Evolutionary conservation across 2,329 filamentous ascomycete genomes (phyloP), one percentile per base, ranked within the genome.

Genomic region (Aspergillus sp.): DNA sequence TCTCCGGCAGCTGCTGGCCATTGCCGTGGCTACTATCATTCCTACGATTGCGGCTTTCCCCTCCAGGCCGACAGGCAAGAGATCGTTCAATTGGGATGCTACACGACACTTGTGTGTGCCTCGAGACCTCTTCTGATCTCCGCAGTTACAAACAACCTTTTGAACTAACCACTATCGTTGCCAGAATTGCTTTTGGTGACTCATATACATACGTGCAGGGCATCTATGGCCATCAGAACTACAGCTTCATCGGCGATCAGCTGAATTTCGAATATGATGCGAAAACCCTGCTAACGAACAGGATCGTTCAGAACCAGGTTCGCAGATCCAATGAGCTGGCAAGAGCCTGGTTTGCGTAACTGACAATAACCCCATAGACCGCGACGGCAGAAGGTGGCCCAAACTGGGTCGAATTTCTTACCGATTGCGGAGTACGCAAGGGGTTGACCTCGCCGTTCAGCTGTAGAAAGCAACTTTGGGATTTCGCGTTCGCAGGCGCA

Each of bases 341-440:
- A 12, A 14, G 26, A 9, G 7, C 7, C 26, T 6, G 26, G 26
- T 29, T n/a, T n/a, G 14, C n/a, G 24, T 39, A 53, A 18, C 29
- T 20, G 32, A 20, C 18, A 31, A 42, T 14, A n/a, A 4, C 7
- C 12, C 4, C 42, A 45, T 78, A 81, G 62, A 80, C 77, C 2
- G 72, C 72, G n/a, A 82, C 81, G 0, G 81, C 82, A 18, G 79
- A 81, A 56, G 83, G 81, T 1, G 82, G 83, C 0, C 80, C 82
- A 0, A 83, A 85, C 57, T 85, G 82, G 82, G 76, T 84, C 5
- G 81, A 85, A 64, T 81, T 77, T 56, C 71, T 85, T 22, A 85
- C 83, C 6, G 69, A 72, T 1, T 85, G 84, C 65, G 82, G 79
- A n/a, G 53, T 80, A 9, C 65, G 79, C 42, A 67, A 75, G 14